Evolutionary conservation across 2,329 filamentous ascomycete species (phyloP).

Genomic region (Hypoxylon sp.): DNA sequence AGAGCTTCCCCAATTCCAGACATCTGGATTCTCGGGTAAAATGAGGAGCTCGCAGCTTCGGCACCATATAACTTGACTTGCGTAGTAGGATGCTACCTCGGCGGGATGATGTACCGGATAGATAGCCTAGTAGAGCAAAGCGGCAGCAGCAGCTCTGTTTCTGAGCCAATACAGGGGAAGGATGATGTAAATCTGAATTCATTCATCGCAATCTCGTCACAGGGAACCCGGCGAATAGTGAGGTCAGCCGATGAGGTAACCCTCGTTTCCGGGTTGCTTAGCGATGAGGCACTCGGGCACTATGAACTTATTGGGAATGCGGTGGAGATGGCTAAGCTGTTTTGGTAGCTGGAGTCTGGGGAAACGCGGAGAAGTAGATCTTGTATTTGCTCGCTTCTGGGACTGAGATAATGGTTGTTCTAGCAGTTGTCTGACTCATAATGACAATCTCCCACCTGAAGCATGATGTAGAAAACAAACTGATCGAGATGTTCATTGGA

Average conservation of each 20-base stretch:
- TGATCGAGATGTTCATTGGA: no score
- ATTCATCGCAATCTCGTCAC: slow-evolving; percentile 9
- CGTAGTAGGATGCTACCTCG: slow-evolving; percentile 29
- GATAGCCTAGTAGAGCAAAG: slow-evolving; percentile 16
- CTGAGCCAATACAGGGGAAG: background rate
- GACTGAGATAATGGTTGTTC: no score
- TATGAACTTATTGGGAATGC: slow-evolving; percentile 16
- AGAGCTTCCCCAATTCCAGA: slow-evolving; percentile 14
- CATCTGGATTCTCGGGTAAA: slow-evolving; percentile 17
- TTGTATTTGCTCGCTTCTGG: no score
- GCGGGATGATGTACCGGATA: slow-evolving; percentile 27
- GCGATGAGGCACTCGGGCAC: background rate
- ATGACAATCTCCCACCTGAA: no score
- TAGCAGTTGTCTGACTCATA: no score
- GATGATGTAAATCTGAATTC: slow-evolving; percentile 17
- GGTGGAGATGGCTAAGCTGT: slow-evolving; percentile 20
- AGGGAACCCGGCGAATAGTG: slow-evolving; percentile 29
- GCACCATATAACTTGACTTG: slow-evolving; percentile 23
- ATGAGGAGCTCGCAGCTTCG: slow-evolving; percentile 9
- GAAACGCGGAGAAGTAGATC: no score
- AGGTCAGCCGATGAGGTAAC: background rate
- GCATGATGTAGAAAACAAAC: no score
- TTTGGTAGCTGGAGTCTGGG: background rate
- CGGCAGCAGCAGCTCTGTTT: slow-evolving; percentile 6
- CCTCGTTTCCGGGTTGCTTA: slow-evolving; percentile 21